A percentile compares a stretch with the other conserved stretches of the same genome.
These are phyloP conservation scores for Carex scoparia DNA, from an alignment of 176 grass and related monocot species.

Conservation along the genomic window DNA sequence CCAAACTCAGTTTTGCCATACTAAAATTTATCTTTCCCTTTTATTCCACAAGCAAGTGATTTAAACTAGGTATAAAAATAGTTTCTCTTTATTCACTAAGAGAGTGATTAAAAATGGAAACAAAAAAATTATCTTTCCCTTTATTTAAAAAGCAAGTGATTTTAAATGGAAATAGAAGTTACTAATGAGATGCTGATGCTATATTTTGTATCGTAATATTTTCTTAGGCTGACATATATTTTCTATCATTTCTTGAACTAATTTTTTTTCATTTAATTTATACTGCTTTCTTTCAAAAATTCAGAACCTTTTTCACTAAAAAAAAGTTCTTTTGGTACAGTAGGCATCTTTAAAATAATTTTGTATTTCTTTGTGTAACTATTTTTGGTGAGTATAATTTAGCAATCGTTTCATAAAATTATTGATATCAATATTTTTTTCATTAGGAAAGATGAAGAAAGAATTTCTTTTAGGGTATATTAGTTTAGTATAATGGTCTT, in stretches of 20 bases:
- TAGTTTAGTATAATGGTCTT: neutral
- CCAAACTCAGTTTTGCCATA: neutral
- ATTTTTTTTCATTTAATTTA: neutral
- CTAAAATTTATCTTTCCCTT: neutral
- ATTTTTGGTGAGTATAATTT: neutral
- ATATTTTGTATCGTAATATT: neutral
- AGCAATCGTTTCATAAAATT: neutral
- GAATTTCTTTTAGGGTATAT: neutral
- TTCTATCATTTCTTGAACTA: neutral
- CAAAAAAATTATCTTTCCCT: neutral
- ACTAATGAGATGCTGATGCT: neutral
- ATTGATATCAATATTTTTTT: neutral
- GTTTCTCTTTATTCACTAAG: no score
- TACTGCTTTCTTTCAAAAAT: neutral
- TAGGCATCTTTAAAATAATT: neutral
- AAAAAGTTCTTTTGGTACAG: neutral
- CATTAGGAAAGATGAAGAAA: neutral
- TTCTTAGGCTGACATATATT: neutral
- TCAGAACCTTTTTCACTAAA: neutral
- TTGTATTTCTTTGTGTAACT: neutral
- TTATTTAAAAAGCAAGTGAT: neutral
- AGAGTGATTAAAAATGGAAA: neutral
- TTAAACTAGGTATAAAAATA: neutral
- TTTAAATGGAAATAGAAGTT: neutral
- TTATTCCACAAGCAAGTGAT: neutral